phyloP scores from a whole-genome alignment of 805 yeast species.

The Teunomyces pallodes region DNA sequence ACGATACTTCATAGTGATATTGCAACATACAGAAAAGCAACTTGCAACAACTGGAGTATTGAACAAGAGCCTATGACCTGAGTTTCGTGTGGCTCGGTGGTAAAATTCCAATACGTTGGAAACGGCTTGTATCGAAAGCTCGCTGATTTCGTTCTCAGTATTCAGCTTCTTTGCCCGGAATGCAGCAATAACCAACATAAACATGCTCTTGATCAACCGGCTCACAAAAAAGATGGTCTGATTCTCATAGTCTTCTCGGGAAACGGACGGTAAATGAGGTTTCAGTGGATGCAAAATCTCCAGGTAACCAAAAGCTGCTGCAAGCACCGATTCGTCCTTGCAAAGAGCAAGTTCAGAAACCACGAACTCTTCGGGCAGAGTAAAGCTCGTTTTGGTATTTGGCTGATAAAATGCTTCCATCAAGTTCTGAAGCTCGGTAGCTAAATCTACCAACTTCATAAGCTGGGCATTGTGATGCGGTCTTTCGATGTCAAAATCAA shows the following conservation, averaged over 20 bases:
- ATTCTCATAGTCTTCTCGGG: constrained; percentile 12
- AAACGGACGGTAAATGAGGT: background rate
- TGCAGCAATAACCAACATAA: constrained; percentile 13
- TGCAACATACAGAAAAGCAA: constrained; percentile 16
- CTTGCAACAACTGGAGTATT: constrained; percentile 25
- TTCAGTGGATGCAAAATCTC: background rate
- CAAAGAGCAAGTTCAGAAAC: constrained; percentile 24
- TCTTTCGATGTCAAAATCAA: constrained; percentile 32
- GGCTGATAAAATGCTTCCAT: constrained; percentile 22
- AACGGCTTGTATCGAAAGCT: constrained; percentile 19
- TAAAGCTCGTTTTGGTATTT: background rate
- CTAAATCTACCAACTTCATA: constrained; percentile 25
- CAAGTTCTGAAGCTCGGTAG: constrained; percentile 23
- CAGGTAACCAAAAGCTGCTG: background rate
- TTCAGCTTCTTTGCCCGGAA: constrained; percentile 14
- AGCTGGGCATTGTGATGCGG: constrained; percentile 24
- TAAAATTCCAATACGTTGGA: constrained; percentile 24
- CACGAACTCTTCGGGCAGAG: constrained; percentile 16
- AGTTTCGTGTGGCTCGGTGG: constrained; percentile 13
- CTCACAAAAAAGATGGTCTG: constrained; percentile 23
- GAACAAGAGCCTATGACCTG: constrained; percentile 7
- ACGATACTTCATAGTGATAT: background rate
- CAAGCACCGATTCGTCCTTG: constrained; percentile 13
- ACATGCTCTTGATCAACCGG: constrained; percentile 24
- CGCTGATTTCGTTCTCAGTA: constrained; percentile 23